Percentiles rank a stretch among this genome's conserved stretches.
phyloP scores from a whole-genome alignment of 495 filamentous ascomycete species.

The Podospora anserina region DNA sequence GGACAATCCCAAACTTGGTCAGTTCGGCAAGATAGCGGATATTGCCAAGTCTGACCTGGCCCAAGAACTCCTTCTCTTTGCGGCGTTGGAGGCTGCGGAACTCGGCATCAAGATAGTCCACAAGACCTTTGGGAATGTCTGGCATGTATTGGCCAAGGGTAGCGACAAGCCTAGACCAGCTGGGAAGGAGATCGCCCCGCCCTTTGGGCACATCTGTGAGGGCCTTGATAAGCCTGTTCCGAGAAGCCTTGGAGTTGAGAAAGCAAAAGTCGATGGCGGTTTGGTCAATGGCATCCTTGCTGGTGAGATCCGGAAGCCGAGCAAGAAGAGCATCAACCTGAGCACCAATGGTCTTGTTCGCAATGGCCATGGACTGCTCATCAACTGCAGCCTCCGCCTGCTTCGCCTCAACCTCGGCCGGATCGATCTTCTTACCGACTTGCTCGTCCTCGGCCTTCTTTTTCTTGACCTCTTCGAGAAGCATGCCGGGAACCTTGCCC shows the following conservation, averaged over 20 bases:
- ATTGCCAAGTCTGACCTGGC: slow-evolving; percentile 90
- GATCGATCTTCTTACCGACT: slow-evolving; percentile 55
- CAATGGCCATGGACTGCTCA: slow-evolving; percentile 88
- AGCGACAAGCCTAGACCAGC: slow-evolving; percentile 87
- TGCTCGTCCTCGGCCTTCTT: slow-evolving; percentile 80
- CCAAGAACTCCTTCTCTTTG: slow-evolving; percentile 95
- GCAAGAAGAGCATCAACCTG: slow-evolving; percentile 90
- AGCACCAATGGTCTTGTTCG: slow-evolving; percentile 95
- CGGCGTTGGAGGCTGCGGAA: slow-evolving; percentile 97
- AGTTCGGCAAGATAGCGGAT: slow-evolving; percentile 95
- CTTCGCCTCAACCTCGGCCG: slow-evolving; percentile 48
- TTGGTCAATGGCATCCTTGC: slow-evolving; percentile 87
- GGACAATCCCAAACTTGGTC: slow-evolving; percentile 97
- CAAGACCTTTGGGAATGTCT: slow-evolving; percentile 86
- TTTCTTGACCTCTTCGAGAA: slow-evolving; percentile 93
- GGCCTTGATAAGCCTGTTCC: slow-evolving; percentile 89
- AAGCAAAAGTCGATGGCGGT: slow-evolving; percentile 95
- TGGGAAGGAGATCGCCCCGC: slow-evolving; percentile 84
- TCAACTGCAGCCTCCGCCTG: slow-evolving; percentile 53
- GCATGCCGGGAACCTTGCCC: slow-evolving; percentile 87
- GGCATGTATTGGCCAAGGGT: slow-evolving; percentile 92
- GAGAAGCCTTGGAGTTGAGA: slow-evolving; percentile 95
- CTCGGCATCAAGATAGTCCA: slow-evolving; percentile 91
- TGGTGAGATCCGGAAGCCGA: slow-evolving; percentile 83
- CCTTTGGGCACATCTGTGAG: slow-evolving; percentile 93